Evolutionary conservation across 2,329 filamentous ascomycete genomes (phyloP).

Genomic region (Sphaerostilbella broomeana): DNA sequence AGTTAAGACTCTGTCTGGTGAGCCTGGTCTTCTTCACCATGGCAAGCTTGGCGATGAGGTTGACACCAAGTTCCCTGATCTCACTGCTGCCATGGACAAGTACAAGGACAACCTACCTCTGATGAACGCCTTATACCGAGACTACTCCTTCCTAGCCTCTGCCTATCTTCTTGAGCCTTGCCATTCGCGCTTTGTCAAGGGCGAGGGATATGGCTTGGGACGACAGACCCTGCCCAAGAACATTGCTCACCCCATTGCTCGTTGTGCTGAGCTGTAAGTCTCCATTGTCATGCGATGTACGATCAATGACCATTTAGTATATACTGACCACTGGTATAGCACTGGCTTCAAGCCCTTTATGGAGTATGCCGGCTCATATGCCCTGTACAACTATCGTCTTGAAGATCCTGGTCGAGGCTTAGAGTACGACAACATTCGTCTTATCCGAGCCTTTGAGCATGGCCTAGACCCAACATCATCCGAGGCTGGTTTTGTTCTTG

Average conservation of each 20-base stretch:
- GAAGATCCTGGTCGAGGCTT: conserved; percentile 50
- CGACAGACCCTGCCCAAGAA: conserved; percentile 65
- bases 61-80: conserved; percentile 65
- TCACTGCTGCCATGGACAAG: conserved; percentile 66
- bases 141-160: conserved; percentile 86
- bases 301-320: neutral
- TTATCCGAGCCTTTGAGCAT: conserved; percentile 86
- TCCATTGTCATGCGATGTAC: too few species aligned
- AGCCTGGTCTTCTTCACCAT: conserved; percentile 68
- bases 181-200: conserved; percentile 65
- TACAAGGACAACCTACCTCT: conserved; percentile 66
- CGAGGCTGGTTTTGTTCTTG: conserved; percentile 92
- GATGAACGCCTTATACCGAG: conserved; percentile 81
- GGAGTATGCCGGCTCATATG: conserved; percentile 70
- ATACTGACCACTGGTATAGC: conserved; percentile 22
- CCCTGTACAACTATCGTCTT: conserved; percentile 61
- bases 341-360: conserved; percentile 85
- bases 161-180: conserved; percentile 90
- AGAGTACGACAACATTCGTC: conserved; percentile 63
- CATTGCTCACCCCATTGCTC: conserved; percentile 75
- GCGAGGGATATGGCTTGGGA: conserved; percentile 71
- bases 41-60: conserved; percentile 71
- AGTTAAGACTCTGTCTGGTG: conserved; percentile 65
- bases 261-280: conserved; percentile 77
- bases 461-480: conserved; percentile 81